Evolutionary conservation across 2,329 filamentous ascomycete genomes (phyloP).

Genomic region (Sporothrix brunneoviolacea): DNA sequence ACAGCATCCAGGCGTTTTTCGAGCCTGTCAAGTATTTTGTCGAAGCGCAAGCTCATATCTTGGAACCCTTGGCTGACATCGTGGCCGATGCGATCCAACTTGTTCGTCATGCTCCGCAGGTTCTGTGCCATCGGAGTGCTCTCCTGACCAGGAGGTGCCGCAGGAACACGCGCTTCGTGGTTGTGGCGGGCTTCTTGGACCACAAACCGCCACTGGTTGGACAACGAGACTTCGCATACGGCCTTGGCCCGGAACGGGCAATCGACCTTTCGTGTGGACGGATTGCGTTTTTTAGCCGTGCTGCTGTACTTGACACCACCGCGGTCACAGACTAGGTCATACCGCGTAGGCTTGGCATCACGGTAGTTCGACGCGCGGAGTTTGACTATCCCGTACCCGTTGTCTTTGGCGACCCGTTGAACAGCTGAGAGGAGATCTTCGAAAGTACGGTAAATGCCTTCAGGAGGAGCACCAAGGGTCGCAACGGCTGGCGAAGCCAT

Average conservation of each 20-base stretch:
- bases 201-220: constrained; percentile 58
- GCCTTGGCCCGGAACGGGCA: constrained; percentile 58
- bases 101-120: constrained; percentile 51
- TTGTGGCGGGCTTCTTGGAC: constrained; percentile 56
- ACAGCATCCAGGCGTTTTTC: constrained; percentile 50
- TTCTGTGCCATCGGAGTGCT: constrained; percentile 52
- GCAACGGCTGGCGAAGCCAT: constrained; percentile 22
- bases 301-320: constrained; percentile 59
- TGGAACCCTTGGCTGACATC: constrained; percentile 48
- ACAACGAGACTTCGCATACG: constrained; percentile 56
- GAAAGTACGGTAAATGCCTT: constrained; percentile 54
- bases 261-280: constrained; percentile 57
- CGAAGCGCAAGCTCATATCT: constrained; percentile 44
- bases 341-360: constrained; percentile 55
- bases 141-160: constrained; percentile 49
- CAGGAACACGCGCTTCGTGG: constrained; percentile 51
- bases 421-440: constrained; percentile 53
- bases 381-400: constrained; percentile 58
- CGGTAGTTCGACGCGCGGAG: constrained; percentile 57
- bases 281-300: constrained; percentile 58
- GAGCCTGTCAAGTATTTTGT: constrained; percentile 42
- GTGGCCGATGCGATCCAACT: constrained; percentile 52
- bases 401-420: constrained; percentile 54
- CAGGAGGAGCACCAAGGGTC: constrained; percentile 47
- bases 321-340: constrained; percentile 57